Conservation (phyloP, 2,329 filamentous ascomycete genomes). For the Alternaria triticimaculans region DNA sequence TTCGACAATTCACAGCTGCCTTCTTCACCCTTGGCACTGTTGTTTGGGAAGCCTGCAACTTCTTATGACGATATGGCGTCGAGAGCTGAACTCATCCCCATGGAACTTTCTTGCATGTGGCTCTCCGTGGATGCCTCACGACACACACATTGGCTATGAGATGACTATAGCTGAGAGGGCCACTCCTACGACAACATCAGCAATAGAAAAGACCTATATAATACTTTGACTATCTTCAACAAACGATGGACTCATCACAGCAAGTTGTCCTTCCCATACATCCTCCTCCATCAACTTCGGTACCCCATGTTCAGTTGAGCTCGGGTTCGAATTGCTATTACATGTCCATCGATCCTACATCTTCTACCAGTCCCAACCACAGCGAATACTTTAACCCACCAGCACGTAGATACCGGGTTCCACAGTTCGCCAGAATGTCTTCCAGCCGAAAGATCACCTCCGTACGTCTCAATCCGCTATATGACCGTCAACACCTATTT, state of each 20-base stretch:
- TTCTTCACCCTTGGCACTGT: constrained; percentile 3
- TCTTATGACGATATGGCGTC: constrained; percentile 29
- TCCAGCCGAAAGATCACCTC: constrained; percentile 27
- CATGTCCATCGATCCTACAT: constrained; percentile 32
- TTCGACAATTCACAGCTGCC: constrained; percentile 13
- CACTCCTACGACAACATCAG: constrained; percentile 1
- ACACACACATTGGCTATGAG: neutral
- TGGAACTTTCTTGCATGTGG: constrained; percentile 4
- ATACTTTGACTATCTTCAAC: neutral
- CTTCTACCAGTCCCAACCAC: constrained; percentile 24
- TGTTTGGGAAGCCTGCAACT: constrained; percentile 1
- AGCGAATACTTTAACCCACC: constrained; percentile 37
- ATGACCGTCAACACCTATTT: neutral
- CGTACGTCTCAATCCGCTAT: constrained; percentile 20
- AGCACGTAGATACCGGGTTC: constrained; percentile 30
- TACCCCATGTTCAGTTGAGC: constrained; percentile 9
- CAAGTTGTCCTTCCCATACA: constrained; percentile 11
- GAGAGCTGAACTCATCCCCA: constrained; percentile 12
- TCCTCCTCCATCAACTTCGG: constrained; percentile 15
- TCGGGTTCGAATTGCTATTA: constrained; percentile 11
- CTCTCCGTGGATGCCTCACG: neutral
- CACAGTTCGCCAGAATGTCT: constrained; percentile 37
- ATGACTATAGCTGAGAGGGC: neutral
- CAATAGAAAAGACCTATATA: constrained; percentile 21
- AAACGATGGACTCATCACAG: constrained; percentile 15